Evolutionary conservation across 108 stramenopile genomes (phyloP), one percentile per base, ranked within the genome.

Genomic region (Licmophora abbreviata): DNA sequence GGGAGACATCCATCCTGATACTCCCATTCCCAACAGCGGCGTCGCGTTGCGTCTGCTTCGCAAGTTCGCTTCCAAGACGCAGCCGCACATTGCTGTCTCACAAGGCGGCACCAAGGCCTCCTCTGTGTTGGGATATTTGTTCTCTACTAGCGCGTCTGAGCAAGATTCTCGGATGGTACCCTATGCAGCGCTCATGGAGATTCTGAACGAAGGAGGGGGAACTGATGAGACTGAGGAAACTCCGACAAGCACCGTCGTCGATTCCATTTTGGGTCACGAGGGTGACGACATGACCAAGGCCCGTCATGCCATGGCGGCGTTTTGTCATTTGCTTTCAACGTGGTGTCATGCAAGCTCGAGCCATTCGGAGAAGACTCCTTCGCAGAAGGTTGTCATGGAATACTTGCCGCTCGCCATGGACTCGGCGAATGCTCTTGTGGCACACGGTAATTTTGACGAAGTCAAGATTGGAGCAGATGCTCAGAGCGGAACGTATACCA

Each of bases 401-500:
- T 58, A 83, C 44, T 36, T 85, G 52, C 58, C 65, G 14, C 51
- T 63, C 44, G 74, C 63, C 2, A 57, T 79, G 25, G 79, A 80
- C 56, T 57, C 76, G 33, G 79, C 84, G 8, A 64, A 64, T 11
- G 62, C 59, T 11, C 53, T 90, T 36, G 81, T 90, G 26, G 73
- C 87, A 11, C 82, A 85, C 56, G 84, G 83, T 10, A 83, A 84
- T 69, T 62, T 85, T 51, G 88, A 85, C 71, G 79, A 63, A 28
- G 73, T 89, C 30, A 47, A 48, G 31, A 54, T 81, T 48, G 63
- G 51, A 8, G 36, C 31, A 18, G 5, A 31, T 23, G 63, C 61
- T 12, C 25, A 62, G 8, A n/a, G 10, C 22, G 31, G 33, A 44
- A 56, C 56, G 33, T n/a, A n/a, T n/a, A n/a, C n/a, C n/a, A n/a